Evolutionary conservation across 2,329 filamentous ascomycete species (phyloP).

Genomic region (Scedosporium aurantiacum): DNA sequence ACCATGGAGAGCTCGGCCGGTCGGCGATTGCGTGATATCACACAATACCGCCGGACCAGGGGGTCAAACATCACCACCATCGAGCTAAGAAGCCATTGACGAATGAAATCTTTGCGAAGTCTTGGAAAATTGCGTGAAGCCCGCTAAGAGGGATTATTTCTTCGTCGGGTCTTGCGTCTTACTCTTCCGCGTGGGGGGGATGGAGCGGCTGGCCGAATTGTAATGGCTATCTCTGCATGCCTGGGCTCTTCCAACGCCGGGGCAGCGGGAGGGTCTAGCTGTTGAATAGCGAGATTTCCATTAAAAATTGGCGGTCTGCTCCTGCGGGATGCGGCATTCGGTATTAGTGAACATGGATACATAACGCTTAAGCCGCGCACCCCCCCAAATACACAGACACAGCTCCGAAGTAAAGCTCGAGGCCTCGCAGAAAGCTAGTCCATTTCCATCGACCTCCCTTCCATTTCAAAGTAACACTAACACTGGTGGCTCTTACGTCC

Average conservation of each 20-base stretch:
- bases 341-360: neutral
- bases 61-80: neutral
- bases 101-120: neutral
- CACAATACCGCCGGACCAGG: neutral
- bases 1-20: neutral
- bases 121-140: neutral
- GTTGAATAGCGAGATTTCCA: too few species aligned
- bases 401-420: too few species aligned
- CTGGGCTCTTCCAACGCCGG: too few species aligned
- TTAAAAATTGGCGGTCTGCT: neutral
- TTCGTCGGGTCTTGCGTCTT: too few species aligned
- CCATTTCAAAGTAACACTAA: neutral
- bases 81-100: neutral
- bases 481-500: too few species aligned
- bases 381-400: neutral
- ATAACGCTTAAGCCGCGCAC: neutral
- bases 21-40: constrained; percentile 5
- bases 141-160: neutral
- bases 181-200: too few species aligned
- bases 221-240: too few species aligned
- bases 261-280: too few species aligned
- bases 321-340: neutral
- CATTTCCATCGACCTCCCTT: neutral
- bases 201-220: too few species aligned
- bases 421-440: too few species aligned